Conservation (phyloP, 2,329 filamentous ascomycete genomes). For the Sphaerulina vaccinii region DNA sequence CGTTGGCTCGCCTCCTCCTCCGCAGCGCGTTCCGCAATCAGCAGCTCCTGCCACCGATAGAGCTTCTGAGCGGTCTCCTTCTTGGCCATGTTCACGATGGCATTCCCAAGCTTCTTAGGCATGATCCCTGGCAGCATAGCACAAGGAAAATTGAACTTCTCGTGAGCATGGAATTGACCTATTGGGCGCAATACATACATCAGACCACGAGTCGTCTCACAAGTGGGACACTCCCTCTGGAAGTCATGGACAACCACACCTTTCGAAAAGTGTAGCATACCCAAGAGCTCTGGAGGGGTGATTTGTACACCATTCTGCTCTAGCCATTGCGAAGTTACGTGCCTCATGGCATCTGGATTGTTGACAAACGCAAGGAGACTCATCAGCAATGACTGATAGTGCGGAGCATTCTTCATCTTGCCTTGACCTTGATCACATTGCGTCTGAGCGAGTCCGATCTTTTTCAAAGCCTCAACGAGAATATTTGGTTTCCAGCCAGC, state of each 20-base stretch:
- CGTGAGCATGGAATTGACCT: no score
- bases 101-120: not conserved
- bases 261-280: not conserved
- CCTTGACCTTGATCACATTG: not conserved
- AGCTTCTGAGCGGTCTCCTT: not conserved
- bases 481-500: not conserved
- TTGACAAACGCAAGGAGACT: constrained; percentile 5
- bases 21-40: not conserved
- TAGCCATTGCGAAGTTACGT: not conserved
- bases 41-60: not conserved
- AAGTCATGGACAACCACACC: not conserved
- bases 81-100: not conserved
- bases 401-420: no score
- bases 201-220: not conserved
- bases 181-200: not conserved
- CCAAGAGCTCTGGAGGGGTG: not conserved
- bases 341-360: constrained; percentile 1
- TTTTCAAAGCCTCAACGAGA: not conserved
- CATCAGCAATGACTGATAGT: constrained; percentile 1
- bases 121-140: not conserved
- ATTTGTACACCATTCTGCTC: constrained; percentile 1
- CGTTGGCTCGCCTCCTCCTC: no score
- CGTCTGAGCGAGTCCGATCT: not conserved
- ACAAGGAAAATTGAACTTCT: not conserved
- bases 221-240: not conserved